These are phyloP conservation scores for Lathyrus sativus DNA, from an alignment of 306 rosid species.

Conservation along the genomic window DNA sequence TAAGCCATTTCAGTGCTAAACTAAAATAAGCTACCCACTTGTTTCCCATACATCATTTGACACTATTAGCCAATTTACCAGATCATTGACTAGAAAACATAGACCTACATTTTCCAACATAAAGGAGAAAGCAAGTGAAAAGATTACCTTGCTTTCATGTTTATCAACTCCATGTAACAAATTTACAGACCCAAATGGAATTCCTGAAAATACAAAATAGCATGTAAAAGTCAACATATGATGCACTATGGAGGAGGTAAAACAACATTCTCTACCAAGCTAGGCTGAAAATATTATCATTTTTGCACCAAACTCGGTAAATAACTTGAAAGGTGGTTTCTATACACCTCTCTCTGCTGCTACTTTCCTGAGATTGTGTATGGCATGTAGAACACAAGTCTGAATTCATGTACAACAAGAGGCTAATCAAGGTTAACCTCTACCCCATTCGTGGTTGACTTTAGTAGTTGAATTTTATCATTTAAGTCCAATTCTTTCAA, in stretches of 20 bases:
- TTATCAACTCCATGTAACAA: constrained; percentile 93
- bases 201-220: constrained; percentile 62
- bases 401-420: constrained; percentile 19
- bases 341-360: constrained; percentile 12
- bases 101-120: constrained; percentile 37
- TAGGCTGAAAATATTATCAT: constrained; percentile 26
- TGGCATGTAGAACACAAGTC: constrained; percentile 17
- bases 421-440: constrained; percentile 1
- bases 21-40: constrained; percentile 8
- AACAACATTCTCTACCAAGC: constrained; percentile 33
- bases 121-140: constrained; percentile 41
- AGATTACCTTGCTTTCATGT: constrained; percentile 90
- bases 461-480: constrained; percentile 6
- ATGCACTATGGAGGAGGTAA: constrained; percentile 25
- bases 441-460: neutral
- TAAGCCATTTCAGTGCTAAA: constrained; percentile 7
- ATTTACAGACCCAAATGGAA: constrained; percentile 98
- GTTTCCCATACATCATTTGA: constrained; percentile 18
- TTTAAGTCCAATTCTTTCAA: neutral
- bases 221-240: constrained; percentile 29
- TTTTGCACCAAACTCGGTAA: constrained; percentile 26
- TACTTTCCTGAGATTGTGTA: constrained; percentile 5
- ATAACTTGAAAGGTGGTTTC: constrained; percentile 13
- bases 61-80: constrained; percentile 16
- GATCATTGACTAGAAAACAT: constrained; percentile 28